These are phyloP conservation scores for Ogataea thermomethanolica DNA, from an alignment of 805 yeast genomes.

Conservation along the genomic window DNA sequence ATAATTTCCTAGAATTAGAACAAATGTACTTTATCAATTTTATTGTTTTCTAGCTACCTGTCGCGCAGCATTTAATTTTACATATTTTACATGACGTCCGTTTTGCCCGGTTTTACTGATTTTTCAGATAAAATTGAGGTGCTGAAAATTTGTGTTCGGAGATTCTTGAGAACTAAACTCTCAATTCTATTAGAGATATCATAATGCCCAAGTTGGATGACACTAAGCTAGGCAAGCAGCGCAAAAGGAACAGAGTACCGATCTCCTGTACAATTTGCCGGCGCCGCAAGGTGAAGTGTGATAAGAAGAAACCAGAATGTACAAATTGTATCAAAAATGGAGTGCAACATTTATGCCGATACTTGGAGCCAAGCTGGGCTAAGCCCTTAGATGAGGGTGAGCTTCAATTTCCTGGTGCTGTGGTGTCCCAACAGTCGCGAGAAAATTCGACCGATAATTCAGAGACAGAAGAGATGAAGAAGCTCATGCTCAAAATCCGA, in stretches of 20 bases:
- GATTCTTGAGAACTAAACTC: slow-evolving; percentile 1
- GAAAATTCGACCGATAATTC: background rate
- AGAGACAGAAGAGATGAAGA: slow-evolving; percentile 24
- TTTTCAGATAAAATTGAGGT: slow-evolving; percentile 14
- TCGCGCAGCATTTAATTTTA: background rate
- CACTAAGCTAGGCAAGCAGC: slow-evolving; percentile 22
- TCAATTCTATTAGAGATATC: no score
- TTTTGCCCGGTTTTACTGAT: slow-evolving; percentile 9
- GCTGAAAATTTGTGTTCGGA: background rate
- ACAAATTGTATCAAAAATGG: slow-evolving; percentile 55
- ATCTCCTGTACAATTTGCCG: slow-evolving; percentile 39
- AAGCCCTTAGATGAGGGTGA: slow-evolving; percentile 38
- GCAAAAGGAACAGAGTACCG: slow-evolving; percentile 38
- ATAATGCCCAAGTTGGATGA: slow-evolving; percentile 15
- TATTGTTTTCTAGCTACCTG: no score
- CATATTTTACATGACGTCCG: background rate
- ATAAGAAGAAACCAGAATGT: slow-evolving; percentile 51
- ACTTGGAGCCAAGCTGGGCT: slow-evolving; percentile 61
- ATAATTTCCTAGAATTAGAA: background rate
- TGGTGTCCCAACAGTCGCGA: slow-evolving; percentile 8
- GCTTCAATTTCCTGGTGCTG: slow-evolving; percentile 24
- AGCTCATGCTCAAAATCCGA: slow-evolving; percentile 25
- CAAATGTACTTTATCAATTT: no score
- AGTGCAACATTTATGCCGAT: slow-evolving; percentile 54
- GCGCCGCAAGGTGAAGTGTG: slow-evolving; percentile 39